phyloP scores from a whole-genome alignment of 148 eudicot genomes.

The Persicaria maculosa region DNA sequence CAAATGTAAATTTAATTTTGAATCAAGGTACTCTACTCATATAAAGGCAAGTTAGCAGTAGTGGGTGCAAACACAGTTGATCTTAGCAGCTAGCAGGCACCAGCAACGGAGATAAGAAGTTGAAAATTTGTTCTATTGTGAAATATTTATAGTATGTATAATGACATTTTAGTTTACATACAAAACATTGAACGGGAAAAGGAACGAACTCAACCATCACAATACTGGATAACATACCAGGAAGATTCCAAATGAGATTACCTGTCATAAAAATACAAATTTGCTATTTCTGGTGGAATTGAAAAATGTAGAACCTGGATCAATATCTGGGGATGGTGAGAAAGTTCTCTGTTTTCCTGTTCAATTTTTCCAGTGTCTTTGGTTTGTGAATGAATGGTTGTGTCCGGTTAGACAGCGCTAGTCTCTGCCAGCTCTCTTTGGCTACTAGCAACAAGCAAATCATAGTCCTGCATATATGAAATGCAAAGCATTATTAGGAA shows the following conservation, averaged over 20 bases:
- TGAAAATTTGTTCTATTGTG: too few species aligned
- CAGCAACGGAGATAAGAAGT: too few species aligned
- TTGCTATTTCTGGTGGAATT: neutral
- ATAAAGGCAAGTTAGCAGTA: too few species aligned
- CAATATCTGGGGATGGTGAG: neutral
- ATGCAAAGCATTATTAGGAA: neutral
- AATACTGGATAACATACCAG: neutral
- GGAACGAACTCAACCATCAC: neutral
- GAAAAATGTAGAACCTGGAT: neutral
- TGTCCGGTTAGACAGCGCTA: conserved; percentile 25
- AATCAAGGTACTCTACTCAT: too few species aligned
- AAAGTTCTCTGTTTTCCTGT: neutral
- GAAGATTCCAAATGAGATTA: neutral
- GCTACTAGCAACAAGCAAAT: conserved; percentile 34
- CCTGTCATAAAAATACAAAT: neutral
- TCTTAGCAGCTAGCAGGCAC: too few species aligned
- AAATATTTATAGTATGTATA: too few species aligned
- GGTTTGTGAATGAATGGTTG: neutral
- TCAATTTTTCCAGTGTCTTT: neutral
- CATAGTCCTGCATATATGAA: conserved; percentile 51
- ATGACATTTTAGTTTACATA: too few species aligned
- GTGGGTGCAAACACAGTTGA: too few species aligned
- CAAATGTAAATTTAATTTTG: too few species aligned
- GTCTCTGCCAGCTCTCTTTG: conserved; percentile 45
- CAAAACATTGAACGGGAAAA: too few species aligned